Evolutionary conservation across 441 rosid genomes (phyloP).

Genomic region (Euphorbia schlechtendalii): DNA sequence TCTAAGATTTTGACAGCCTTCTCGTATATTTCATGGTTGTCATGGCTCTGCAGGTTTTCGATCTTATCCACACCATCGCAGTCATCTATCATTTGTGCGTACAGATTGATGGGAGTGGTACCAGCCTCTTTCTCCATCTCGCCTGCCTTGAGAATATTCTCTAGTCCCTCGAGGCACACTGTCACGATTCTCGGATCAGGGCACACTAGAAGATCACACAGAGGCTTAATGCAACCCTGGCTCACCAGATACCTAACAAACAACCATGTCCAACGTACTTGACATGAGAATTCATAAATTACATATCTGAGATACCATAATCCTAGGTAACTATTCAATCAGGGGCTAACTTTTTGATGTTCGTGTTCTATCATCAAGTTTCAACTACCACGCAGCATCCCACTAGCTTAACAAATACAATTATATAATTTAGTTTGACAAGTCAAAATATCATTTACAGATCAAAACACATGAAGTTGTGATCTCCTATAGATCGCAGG

Average conservation of each 20-base stretch:
- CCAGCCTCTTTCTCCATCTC: slow-evolving; percentile 41
- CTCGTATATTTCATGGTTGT: slow-evolving; percentile 56
- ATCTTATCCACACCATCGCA: slow-evolving; percentile 69
- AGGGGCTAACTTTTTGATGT: background rate
- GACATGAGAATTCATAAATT: background rate
- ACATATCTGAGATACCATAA: background rate
- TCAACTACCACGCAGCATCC: background rate
- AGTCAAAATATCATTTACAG: background rate
- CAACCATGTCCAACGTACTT: background rate
- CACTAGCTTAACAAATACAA: background rate
- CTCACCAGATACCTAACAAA: slow-evolving; percentile 33
- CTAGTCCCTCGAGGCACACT: slow-evolving; percentile 75
- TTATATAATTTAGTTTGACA: background rate
- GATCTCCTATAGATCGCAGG: no score
- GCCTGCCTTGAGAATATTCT: slow-evolving; percentile 78
- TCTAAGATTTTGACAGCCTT: slow-evolving; percentile 70
- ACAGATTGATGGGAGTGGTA: slow-evolving; percentile 42
- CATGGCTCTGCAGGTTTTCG: slow-evolving; percentile 50
- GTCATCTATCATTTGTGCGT: slow-evolving; percentile 66
- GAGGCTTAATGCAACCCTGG: slow-evolving; percentile 72
- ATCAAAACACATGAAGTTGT: no score
- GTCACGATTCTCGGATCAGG: slow-evolving; percentile 79
- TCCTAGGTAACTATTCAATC: no score
- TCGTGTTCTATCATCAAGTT: background rate
- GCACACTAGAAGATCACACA: slow-evolving; percentile 72